Conservation (phyloP, 2,329 filamentous ascomycete genomes). For the Diplodia corticola region DNA sequence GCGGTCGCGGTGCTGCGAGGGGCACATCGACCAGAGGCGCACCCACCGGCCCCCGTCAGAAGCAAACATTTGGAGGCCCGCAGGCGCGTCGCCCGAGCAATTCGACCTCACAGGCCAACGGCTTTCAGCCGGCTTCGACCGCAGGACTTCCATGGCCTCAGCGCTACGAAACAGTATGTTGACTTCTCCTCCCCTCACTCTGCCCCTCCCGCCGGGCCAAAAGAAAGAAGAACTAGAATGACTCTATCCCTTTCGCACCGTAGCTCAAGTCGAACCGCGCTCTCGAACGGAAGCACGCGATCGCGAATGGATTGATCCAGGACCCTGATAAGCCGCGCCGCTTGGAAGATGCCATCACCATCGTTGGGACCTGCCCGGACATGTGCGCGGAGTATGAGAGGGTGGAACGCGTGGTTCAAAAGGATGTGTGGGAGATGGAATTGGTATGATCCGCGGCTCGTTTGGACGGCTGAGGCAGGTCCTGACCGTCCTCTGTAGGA, state of each 20-base stretch:
- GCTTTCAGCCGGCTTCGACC: conserved; percentile 8
- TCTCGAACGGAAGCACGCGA: conserved; percentile 40
- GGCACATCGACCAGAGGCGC: conserved; percentile 11
- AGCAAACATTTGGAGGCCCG: conserved; percentile 10
- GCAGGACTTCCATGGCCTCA: conserved; percentile 11
- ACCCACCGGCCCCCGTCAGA: conserved; percentile 6
- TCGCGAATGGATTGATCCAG: conserved; percentile 55
- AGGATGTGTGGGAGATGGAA: conserved; percentile 62
- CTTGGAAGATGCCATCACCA: conserved; percentile 61
- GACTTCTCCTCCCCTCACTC: neutral
- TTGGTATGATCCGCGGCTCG: conserved; percentile 44
- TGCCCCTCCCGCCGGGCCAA: neutral
- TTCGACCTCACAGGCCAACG: neutral
- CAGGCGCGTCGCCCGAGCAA: conserved; percentile 3
- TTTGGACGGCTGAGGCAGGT: neutral
- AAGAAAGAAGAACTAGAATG: conserved; percentile 20
- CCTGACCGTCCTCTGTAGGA: conserved; percentile 36
- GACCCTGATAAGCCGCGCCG: conserved; percentile 62
- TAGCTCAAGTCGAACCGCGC: conserved; percentile 26
- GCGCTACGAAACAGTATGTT: conserved; percentile 23
- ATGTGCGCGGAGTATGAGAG: conserved; percentile 67
- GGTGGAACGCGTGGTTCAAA: conserved; percentile 61
- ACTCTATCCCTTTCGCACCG: conserved; percentile 13
- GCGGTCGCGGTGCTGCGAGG: neutral
- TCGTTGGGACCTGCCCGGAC: conserved; percentile 61